Conservation (phyloP, 164 flowering plant genomes). For the Kingdonia uniflora region DNA sequence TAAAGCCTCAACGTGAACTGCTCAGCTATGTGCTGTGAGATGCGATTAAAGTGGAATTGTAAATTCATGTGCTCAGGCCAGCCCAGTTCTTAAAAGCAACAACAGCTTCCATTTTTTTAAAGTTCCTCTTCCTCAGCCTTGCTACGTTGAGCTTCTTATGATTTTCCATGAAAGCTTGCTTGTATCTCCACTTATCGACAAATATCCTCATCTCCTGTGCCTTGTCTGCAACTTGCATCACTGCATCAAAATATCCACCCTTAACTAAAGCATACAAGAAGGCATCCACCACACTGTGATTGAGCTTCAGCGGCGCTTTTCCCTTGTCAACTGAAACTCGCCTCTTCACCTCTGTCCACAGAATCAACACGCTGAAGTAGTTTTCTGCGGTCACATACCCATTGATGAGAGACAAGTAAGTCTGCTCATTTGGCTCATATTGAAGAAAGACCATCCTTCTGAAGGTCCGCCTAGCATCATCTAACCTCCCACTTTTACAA, state of each 20-base stretch:
- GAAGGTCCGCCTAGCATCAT: conserved; percentile 88
- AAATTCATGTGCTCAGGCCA: conserved; percentile 63
- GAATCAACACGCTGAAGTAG: conserved; percentile 64
- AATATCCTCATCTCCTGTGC: conserved; percentile 77
- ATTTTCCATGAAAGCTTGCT: conserved; percentile 93
- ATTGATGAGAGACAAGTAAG: conserved; percentile 80
- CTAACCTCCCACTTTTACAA: conserved; percentile 76
- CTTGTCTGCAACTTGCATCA: conserved; percentile 90
- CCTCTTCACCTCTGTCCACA: conserved; percentile 83
- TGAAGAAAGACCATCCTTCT: conserved; percentile 80
- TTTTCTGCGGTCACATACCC: conserved; percentile 68
- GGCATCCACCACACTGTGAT: conserved; percentile 72
- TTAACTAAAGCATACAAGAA: conserved; percentile 82
- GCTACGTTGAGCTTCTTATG: conserved; percentile 80
- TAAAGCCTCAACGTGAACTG: too few species aligned
- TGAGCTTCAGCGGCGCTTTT: conserved; percentile 37
- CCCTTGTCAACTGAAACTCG: conserved; percentile 30
- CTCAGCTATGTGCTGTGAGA: too few species aligned
- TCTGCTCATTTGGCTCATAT: conserved; percentile 80
- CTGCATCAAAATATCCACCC: conserved; percentile 96
- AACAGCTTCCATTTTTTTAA: conserved; percentile 77
- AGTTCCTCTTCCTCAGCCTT: conserved; percentile 72
- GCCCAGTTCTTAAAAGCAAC: conserved; percentile 91
- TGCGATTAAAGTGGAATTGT: too few species aligned
- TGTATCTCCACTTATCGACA: conserved; percentile 95